These are phyloP conservation scores for Neurospora cerealis DNA, from an alignment of 495 filamentous ascomycete genomes.

Conservation along the genomic window DNA sequence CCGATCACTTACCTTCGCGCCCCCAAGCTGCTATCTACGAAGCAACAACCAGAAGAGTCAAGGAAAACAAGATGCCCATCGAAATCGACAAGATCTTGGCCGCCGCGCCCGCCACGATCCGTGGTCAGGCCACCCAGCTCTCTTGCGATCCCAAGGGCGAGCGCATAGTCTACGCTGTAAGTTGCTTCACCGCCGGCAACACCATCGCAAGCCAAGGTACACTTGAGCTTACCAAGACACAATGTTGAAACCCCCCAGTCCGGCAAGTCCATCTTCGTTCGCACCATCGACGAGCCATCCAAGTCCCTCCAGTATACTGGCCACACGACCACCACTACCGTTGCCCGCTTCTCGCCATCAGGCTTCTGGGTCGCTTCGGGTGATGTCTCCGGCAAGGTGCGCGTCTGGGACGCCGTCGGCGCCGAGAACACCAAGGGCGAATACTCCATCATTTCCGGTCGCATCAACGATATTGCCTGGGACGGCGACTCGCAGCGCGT, in stretches of 20 bases:
- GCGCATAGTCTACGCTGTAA: conserved; percentile 86
- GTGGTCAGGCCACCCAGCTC: conserved; percentile 83
- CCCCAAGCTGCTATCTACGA: conserved; percentile 7
- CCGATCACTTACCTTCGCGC: neutral
- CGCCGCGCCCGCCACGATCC: conserved; percentile 62
- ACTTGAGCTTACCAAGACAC: neutral
- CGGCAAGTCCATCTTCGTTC: conserved; percentile 91
- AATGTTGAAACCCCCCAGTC: conserved; percentile 42
- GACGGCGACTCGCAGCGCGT: conserved; percentile 94
- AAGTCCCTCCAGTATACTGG: conserved; percentile 76
- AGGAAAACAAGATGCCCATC: conserved; percentile 34
- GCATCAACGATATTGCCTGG: conserved; percentile 94
- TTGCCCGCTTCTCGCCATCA: conserved; percentile 89
- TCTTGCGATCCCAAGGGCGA: conserved; percentile 86
- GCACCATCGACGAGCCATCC: conserved; percentile 81
- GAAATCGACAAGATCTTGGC: conserved; percentile 45
- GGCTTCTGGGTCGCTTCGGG: conserved; percentile 95
- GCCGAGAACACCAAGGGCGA: conserved; percentile 67
- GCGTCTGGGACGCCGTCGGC: conserved; percentile 76
- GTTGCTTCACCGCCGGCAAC: conserved; percentile 12
- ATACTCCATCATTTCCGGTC: conserved; percentile 87
- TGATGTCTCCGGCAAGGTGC: conserved; percentile 71
- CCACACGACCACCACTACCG: conserved; percentile 79
- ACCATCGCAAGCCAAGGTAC: neutral
- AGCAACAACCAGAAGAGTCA: neutral